Percentiles rank a stretch among this genome's conserved stretches.
Conservation (phyloP, 73 alveolate species). For the Symbiodinium pilosum region DNA sequence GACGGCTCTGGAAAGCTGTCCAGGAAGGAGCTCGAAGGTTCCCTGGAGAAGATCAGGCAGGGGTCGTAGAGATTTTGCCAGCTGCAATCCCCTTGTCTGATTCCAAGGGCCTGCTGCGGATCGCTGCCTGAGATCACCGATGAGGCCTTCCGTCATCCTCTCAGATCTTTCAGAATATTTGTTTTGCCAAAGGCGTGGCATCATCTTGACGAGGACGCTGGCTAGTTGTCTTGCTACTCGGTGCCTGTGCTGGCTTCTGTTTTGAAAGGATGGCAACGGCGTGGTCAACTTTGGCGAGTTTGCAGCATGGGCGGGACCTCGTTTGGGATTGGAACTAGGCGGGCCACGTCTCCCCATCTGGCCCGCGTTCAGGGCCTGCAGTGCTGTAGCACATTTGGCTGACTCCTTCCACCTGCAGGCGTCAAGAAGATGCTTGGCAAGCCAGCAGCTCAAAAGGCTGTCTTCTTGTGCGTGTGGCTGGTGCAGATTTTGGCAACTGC, state of each 20-base stretch:
- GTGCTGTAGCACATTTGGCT: not conserved
- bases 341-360: not conserved
- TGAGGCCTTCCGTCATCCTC: not conserved
- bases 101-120: slow-evolving; percentile 54
- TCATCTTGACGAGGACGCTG: slow-evolving; percentile 36
- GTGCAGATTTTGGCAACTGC: not conserved
- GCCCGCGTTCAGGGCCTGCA: too few relatives aligned
- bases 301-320: slow-evolving; percentile 93
- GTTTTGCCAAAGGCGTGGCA: slow-evolving; percentile 29
- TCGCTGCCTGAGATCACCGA: slow-evolving; percentile 35
- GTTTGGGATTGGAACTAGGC: slow-evolving; percentile 87
- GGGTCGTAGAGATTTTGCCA: too few relatives aligned
- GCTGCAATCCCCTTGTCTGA: not conserved
- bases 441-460: not conserved
- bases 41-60: slow-evolving; percentile 71
- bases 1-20: slow-evolving; percentile 91
- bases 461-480: not conserved
- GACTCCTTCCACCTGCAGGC: not conserved
- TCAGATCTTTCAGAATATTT: not conserved
- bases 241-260: not conserved
- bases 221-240: not conserved
- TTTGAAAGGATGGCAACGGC: slow-evolving; percentile 90
- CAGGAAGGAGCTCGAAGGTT: slow-evolving; percentile 57
- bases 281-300: slow-evolving; percentile 93
- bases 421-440: slow-evolving; percentile 88